Conservation (phyloP, 306 rosid species). For the Macrotyloma uniflorum region DNA sequence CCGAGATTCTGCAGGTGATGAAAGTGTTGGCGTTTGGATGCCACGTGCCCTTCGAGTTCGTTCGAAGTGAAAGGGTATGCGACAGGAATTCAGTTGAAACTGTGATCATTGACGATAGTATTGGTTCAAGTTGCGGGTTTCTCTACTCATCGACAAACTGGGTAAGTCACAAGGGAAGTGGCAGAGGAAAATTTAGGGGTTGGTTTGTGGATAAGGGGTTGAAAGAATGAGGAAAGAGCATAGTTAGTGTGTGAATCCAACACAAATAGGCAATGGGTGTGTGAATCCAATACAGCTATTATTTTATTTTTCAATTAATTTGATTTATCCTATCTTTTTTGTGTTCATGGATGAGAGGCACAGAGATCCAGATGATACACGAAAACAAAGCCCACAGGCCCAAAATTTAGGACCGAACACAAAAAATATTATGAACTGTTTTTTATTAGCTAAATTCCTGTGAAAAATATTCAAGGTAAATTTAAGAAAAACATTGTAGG, state of each 20-base stretch:
- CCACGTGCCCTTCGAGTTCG: slow-evolving; percentile 41
- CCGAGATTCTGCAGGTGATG: slow-evolving; percentile 44
- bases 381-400: too few species aligned
- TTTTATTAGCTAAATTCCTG: too few species aligned
- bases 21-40: slow-evolving; percentile 39
- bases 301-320: slow-evolving; percentile 9
- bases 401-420: too few species aligned
- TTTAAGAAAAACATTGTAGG: too few species aligned
- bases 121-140: slow-evolving; percentile 7
- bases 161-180: neutral
- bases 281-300: slow-evolving; percentile 7
- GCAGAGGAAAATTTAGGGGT: neutral
- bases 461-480: too few species aligned
- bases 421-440: too few species aligned
- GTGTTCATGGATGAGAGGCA: neutral
- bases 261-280: neutral
- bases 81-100: slow-evolving; percentile 67
- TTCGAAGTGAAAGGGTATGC: slow-evolving; percentile 45
- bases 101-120: slow-evolving; percentile 53
- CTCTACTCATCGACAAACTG: slow-evolving; percentile 29
- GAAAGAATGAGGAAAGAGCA: neutral
- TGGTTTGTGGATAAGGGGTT: slow-evolving; percentile 46
- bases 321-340: slow-evolving; percentile 20
- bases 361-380: too few species aligned
- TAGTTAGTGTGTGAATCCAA: neutral